phyloP scores from a whole-genome alignment of 257 asterid species.

The Coffea canephora region DNA sequence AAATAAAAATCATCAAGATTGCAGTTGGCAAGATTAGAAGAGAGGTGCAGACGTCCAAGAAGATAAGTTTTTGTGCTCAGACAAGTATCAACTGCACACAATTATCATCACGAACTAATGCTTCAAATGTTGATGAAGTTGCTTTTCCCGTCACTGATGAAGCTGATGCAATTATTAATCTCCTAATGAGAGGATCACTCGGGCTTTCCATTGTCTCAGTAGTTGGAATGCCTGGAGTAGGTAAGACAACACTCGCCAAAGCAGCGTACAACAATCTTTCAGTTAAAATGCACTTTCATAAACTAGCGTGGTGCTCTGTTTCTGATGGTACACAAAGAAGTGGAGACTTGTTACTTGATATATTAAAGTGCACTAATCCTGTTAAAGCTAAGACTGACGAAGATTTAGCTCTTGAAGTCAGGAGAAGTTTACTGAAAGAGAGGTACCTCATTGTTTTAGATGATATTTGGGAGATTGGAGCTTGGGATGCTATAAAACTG shows the following conservation, averaged over 20 bases:
- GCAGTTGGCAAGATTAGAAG: too few relatives aligned
- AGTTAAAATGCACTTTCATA: not conserved
- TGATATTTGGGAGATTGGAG: constrained; percentile 16
- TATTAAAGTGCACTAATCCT: not conserved
- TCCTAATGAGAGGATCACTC: not conserved
- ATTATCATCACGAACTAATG: too few relatives aligned
- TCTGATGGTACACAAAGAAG: not conserved
- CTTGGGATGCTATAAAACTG: constrained; percentile 12
- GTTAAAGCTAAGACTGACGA: not conserved
- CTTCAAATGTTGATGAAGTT: not conserved
- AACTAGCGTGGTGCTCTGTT: not conserved
- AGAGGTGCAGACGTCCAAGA: too few relatives aligned
- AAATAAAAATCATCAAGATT: too few relatives aligned
- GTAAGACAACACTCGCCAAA: constrained; percentile 25
- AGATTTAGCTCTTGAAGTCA: not conserved
- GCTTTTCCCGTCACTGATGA: constrained; percentile 13
- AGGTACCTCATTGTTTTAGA: constrained; percentile 19
- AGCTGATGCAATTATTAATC: not conserved
- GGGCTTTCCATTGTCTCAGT: constrained; percentile 14
- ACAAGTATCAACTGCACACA: too few relatives aligned
- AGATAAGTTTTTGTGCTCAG: too few relatives aligned
- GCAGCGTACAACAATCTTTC: constrained; percentile 4
- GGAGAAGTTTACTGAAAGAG: not conserved
- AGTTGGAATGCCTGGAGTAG: constrained; percentile 19
- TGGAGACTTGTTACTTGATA: constrained; percentile 7